Base-by-base conservation (phyloP, 371 early-diverging fungal genomes). In the Fennellomyces sp. region DNA sequence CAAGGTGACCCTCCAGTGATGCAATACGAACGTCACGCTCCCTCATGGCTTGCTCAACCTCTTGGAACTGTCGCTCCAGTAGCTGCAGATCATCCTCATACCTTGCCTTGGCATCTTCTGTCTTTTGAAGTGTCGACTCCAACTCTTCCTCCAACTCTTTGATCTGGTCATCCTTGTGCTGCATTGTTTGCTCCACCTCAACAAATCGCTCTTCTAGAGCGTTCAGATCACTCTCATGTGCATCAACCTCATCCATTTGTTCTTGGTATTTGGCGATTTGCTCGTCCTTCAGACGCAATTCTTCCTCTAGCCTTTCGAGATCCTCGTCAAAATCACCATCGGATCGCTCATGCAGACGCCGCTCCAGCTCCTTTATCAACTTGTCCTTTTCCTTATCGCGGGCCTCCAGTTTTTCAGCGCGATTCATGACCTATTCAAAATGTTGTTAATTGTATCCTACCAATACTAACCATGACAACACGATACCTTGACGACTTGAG, bases 1-100 rank as follows among this genome's bases (percentile, higher is more conserved):
- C 72, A 15, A 70, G 57, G 21, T 80, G 66, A 2, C 67, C 71
- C 56, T 75, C 68, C 35, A 80, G 38, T 2, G 68, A 57, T 5
- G 75, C 80, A 28, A 77, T 68, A 12, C 64, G 71, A 0, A 73
- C 70, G 33, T 77, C 77, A 8, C 75, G 62, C 8, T 79, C 76
- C 42, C 72, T 62, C 0, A 79, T 52, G 0, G 60, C 49, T 17
- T 70, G 67, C 17, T 63, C 65, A 11, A 70, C 33, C n/a, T 67
- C 65, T 38, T 70, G 66, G 49, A 65, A 61, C 54, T 61, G 49
- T 27, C 30, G 17, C 12, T 65, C 65, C 17, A 72, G 36, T 21
- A 48, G n/a, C n/a, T 65, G 60, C 0, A 63, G 33, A 30, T 68
- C 66, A 13, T 63, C 50, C 19, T 62, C 68, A 25, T 72, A 63